Evolutionary conservation across 2,329 filamentous ascomycete genomes (phyloP), one percentile per base, ranked within the genome.

Genomic region (Ceratocystis destructans): DNA sequence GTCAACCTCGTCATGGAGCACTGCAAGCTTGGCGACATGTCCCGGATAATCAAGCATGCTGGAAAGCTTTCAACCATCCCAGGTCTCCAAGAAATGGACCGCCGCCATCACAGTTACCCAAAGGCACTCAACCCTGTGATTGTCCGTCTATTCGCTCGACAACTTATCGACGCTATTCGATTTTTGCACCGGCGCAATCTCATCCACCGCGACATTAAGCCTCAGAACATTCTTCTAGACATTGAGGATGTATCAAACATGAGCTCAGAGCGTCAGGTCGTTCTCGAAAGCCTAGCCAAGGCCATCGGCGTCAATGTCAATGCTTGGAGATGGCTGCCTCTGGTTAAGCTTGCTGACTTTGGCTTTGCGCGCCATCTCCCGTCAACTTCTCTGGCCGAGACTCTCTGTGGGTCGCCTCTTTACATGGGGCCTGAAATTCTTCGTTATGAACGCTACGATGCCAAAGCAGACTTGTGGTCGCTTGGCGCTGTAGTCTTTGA

Each of bases 391-490:
- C 82, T 99, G 69, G 94, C 94, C 10, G 94, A 99, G 75, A 99
- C 94, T 0, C 83, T 99, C 0, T 99, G 94, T 75, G 94, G 94
- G 20, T 97, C 94, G 12, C 94, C 94, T 8, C 79, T 99, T 31
- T 99, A 99, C 78, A 99, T 99, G 94, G 94, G 94, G 0, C 94
- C 94, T 3, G 94, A 99, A 77, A 99, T 99, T 70, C 80, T 99
- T 69, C 87, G 92, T 68, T 99, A 97, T 72, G 92, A 99, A 75
- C 93, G 93, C 73, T 99, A 99, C 75, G 93, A 96, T 77, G 90
- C 93, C 69, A 96, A 96, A 76, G 93, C 92, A 61, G 94, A 99
- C 77, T 79, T 99, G 44, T 99, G 94, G 94, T 99, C 94, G 25
- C 90, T 96, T 44, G 94, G 94, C 63, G 96, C 94, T 20, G 94